These are phyloP conservation scores for Globisporangium spinosum DNA, from an alignment of 352 stramenopile species.

Conservation along the genomic window DNA sequence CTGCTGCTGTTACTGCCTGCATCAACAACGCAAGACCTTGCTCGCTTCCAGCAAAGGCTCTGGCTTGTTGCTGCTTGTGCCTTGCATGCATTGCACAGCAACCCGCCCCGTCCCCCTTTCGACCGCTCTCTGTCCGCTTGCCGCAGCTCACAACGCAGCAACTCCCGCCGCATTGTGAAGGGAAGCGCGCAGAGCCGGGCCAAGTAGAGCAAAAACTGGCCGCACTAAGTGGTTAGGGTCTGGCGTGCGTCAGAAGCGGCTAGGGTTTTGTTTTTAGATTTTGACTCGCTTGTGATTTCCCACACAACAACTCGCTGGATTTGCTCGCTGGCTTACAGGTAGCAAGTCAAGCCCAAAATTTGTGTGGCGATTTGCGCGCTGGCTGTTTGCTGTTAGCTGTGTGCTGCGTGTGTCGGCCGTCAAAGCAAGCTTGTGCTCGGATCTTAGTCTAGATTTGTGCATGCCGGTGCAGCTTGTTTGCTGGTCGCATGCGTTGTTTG, in stretches of 20 bases:
- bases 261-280: neutral
- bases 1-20: slow-evolving; percentile 7
- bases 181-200: neutral
- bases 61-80: neutral
- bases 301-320: neutral
- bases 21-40: neutral
- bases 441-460: neutral
- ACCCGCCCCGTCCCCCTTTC: slow-evolving; percentile 2
- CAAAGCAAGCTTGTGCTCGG: neutral
- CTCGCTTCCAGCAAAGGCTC: neutral
- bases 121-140: neutral
- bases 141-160: neutral
- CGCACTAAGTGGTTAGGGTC: neutral
- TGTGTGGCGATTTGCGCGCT: neutral
- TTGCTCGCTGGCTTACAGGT: neutral
- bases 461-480: neutral
- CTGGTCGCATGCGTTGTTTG: neutral
- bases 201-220: neutral
- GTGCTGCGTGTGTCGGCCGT: neutral
- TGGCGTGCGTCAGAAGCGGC: neutral
- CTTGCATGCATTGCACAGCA: neutral
- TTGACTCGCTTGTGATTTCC: neutral
- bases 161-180: slow-evolving; percentile 2
- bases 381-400: neutral
- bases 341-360: neutral